Evolutionary conservation across 129 eudicot genomes (phyloP), one percentile per base, ranked within the genome.

Genomic region (Pittosporum tobira): DNA sequence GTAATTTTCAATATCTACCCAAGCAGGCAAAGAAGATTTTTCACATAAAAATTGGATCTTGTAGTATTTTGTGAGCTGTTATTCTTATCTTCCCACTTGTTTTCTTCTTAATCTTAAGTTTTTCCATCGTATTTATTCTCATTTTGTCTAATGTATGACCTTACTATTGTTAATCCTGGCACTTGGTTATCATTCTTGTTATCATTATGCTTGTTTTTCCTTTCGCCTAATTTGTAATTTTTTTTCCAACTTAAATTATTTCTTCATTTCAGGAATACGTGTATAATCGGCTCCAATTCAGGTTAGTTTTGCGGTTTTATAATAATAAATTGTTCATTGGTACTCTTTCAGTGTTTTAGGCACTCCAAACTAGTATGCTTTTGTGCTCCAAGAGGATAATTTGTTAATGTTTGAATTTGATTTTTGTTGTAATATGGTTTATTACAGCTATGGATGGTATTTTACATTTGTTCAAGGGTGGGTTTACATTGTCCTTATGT

Each of bases 391-490:
- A 1, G 1, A 27, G 2, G n/a, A 26, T 28, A 4, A 1, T 15
- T 16, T 28, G 43, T 12, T 30, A 6, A 18, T 1, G 9, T 36
- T 54, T 54, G 10, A 16, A 54, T 16, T 14, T 4, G 1, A n/a
- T 42, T 21, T 54, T 4, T 29, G 25, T 54, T 30, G 6, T 19
- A 27, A 24, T n/a, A 36, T 54, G 60, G 14, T 51, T 53, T 65
- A 15, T 24, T 73, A 76, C 71, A 85, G 95, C 69, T 85, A 72
- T 59, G 95, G 97, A 1, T 90, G 95, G 95, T 85, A 82, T 76
- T 90, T 90, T 62, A 85, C 95, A 26, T 90, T 85, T 70, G 75
- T 85, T 38, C 95, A 90, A 80, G 93, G 93, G 62, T 85, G 87
- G 84, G 97, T 85, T 28, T 85, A 85, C 71, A 15, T 90, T 22